A percentile compares a stretch with the other conserved stretches of the same genome.
phyloP scores from a whole-genome alignment of 2,329 filamentous ascomycete genomes.

The Diaporthe ampelina region DNA sequence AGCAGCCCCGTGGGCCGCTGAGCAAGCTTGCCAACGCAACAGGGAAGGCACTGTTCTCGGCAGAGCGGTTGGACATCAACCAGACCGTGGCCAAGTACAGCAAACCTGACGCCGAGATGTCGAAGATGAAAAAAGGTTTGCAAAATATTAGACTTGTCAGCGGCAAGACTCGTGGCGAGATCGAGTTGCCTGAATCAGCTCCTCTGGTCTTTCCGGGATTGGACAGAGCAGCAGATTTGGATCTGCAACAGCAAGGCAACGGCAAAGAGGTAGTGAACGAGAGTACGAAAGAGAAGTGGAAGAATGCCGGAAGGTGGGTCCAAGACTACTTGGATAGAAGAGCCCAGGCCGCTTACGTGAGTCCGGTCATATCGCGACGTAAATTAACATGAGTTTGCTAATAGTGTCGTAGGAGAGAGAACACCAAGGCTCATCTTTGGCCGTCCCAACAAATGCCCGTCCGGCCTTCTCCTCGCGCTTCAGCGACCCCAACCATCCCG shows the following conservation, averaged over 20 bases:
- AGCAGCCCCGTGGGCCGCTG: slow-evolving; percentile 40
- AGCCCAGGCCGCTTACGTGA: slow-evolving; percentile 60
- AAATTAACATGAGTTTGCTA: background rate
- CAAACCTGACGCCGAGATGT: slow-evolving; percentile 44
- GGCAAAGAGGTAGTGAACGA: slow-evolving; percentile 42
- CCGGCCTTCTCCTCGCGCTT: slow-evolving; percentile 60
- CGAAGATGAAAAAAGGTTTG: slow-evolving; percentile 47
- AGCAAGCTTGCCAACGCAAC: slow-evolving; percentile 39
- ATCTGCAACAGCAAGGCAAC: slow-evolving; percentile 44
- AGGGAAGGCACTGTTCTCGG: slow-evolving; percentile 39
- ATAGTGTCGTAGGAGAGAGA: slow-evolving; percentile 46
- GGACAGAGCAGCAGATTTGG: slow-evolving; percentile 48
- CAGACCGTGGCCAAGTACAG: slow-evolving; percentile 52
- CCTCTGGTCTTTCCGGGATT: slow-evolving; percentile 55
- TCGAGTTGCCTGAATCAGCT: slow-evolving; percentile 55
- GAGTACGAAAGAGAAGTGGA: slow-evolving; percentile 46
- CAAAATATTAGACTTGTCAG: slow-evolving; percentile 52
- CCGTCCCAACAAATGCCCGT: slow-evolving; percentile 47
- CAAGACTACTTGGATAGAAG: slow-evolving; percentile 63
- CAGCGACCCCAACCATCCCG: slow-evolving; percentile 65
- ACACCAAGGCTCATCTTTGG: slow-evolving; percentile 57
- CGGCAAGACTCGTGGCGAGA: slow-evolving; percentile 53
- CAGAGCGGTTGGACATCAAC: slow-evolving; percentile 50
- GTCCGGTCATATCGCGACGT: slow-evolving; percentile 12
- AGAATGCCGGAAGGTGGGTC: slow-evolving; percentile 53